These are phyloP conservation scores for Agroathelia rolfsii DNA, from an alignment of 1,284 basidiomycete species.

Conservation along the genomic window DNA sequence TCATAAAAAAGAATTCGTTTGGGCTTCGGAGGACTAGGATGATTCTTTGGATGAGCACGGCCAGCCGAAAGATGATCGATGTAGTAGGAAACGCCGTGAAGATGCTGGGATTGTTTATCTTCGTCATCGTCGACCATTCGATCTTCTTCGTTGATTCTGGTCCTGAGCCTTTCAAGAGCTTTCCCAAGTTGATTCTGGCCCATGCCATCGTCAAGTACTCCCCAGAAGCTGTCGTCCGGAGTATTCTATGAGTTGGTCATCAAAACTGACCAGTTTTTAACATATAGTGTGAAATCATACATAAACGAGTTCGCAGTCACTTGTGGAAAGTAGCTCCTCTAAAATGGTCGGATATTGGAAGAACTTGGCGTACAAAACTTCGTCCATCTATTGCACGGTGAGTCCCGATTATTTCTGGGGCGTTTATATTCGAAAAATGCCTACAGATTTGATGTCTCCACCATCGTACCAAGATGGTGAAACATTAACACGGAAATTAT, in stretches of 20 bases:
- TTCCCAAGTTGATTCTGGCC: slow-evolving; percentile 36
- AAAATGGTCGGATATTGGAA: slow-evolving; percentile 16
- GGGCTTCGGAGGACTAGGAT: slow-evolving; percentile 15
- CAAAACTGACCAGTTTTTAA: too few relatives aligned
- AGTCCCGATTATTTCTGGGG: too few relatives aligned
- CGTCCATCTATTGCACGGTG: too few relatives aligned
- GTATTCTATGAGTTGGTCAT: slow-evolving; percentile 30
- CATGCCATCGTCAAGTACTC: slow-evolving; percentile 24
- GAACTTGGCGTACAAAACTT: slow-evolving; percentile 18
- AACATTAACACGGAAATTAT: slow-evolving; percentile 19
- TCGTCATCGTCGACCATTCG: too few relatives aligned
- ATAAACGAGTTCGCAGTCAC: slow-evolving; percentile 12
- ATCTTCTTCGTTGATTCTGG: too few relatives aligned
- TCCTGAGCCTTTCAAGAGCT: slow-evolving; percentile 26
- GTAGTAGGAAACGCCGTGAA: too few relatives aligned
- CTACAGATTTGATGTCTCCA: slow-evolving; percentile 16
- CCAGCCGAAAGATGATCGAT: too few relatives aligned
- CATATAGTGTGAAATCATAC: too few relatives aligned
- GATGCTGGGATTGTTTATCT: too few relatives aligned
- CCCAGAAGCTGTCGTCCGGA: slow-evolving; percentile 34
- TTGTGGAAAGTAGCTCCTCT: slow-evolving; percentile 12
- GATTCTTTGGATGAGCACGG: too few relatives aligned
- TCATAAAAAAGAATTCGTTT: slow-evolving; percentile 19
- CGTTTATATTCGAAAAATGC: background rate
- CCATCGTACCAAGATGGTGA: slow-evolving; percentile 24